These are phyloP conservation scores for Cyberlindnera misumaiensis DNA, from an alignment of 805 yeast genomes.

Conservation along the genomic window DNA sequence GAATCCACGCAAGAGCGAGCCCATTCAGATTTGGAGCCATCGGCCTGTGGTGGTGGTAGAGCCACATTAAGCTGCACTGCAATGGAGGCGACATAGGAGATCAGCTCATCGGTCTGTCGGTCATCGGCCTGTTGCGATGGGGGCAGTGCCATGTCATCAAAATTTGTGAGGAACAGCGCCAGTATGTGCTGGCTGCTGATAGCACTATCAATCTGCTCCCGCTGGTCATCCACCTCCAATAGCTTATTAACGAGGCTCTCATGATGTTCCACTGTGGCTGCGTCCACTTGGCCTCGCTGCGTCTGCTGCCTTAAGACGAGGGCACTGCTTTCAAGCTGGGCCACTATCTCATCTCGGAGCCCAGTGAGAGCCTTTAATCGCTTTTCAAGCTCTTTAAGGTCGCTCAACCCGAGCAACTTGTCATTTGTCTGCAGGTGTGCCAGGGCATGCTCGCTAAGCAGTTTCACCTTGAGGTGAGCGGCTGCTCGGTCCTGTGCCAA, in stretches of 20 bases:
- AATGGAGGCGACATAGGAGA: conserved; percentile 21
- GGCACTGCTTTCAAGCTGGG: conserved; percentile 13
- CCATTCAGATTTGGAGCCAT: conserved; percentile 16
- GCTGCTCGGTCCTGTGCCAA: conserved; percentile 7
- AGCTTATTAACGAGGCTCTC: conserved; percentile 1
- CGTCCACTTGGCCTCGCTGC: neutral
- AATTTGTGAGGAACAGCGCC: conserved; percentile 17
- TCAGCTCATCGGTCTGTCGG: conserved; percentile 16
- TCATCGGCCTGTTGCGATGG: conserved; percentile 1
- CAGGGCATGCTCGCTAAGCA: conserved; percentile 18
- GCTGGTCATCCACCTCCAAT: conserved; percentile 3
- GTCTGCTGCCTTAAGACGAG: neutral
- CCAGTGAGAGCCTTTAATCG: conserved; percentile 7
- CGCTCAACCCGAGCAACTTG: conserved; percentile 11
- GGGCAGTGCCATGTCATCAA: conserved; percentile 15
- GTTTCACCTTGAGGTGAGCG: conserved; percentile 14
- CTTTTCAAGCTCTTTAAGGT: conserved; percentile 4
- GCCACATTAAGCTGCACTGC: conserved; percentile 21
- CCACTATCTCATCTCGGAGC: conserved; percentile 11
- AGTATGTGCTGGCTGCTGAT: conserved; percentile 14
- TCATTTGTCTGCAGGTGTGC: conserved; percentile 7
- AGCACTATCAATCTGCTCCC: conserved; percentile 3
- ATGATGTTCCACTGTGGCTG: neutral
- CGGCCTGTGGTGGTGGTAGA: conserved; percentile 18
- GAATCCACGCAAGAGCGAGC: conserved; percentile 21